These are phyloP conservation scores for Lentinula detonsa DNA, from an alignment of 768 basidiomycete species.

Conservation along the genomic window DNA sequence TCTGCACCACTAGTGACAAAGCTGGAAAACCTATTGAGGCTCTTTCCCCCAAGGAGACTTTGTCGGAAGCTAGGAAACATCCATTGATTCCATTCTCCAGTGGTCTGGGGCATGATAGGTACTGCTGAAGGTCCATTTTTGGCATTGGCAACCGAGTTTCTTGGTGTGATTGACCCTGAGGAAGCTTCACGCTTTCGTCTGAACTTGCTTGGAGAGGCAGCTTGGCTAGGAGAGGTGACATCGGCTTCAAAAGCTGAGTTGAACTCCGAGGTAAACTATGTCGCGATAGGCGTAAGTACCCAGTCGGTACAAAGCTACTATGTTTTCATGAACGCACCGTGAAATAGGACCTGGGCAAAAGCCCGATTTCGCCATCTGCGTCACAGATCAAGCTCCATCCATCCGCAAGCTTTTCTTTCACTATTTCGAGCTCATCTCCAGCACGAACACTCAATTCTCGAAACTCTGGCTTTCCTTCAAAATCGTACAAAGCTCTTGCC, in stretches of 20 bases:
- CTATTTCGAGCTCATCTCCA: constrained; percentile 64
- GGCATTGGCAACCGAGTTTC: constrained; percentile 7
- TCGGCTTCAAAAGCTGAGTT: constrained; percentile 39
- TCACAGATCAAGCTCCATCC: constrained; percentile 77
- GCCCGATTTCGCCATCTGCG: constrained; percentile 52
- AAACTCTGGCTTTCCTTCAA: constrained; percentile 72
- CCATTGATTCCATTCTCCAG: constrained; percentile 52
- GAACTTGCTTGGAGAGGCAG: background rate
- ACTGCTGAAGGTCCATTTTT: background rate
- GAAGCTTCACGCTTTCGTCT: constrained; percentile 30
- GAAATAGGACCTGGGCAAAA: constrained; percentile 69
- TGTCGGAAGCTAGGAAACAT: constrained; percentile 63
- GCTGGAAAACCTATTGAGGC: constrained; percentile 77
- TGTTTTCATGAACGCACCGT: constrained; percentile 38
- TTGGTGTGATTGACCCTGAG: constrained; percentile 41
- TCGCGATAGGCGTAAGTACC: too few relatives aligned
- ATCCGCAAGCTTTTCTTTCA: constrained; percentile 68
- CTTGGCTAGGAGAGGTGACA: constrained; percentile 20
- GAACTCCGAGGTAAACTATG: constrained; percentile 65
- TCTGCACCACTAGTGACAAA: constrained; percentile 87
- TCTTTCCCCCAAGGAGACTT: constrained; percentile 71
- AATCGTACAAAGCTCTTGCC: constrained; percentile 67
- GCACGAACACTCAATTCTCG: constrained; percentile 63
- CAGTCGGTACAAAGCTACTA: background rate
- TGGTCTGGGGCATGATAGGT: constrained; percentile 56